These are phyloP conservation scores for Blastocrithidia nonstop DNA, from an alignment of 208 protist species.

Conservation along the genomic window DNA sequence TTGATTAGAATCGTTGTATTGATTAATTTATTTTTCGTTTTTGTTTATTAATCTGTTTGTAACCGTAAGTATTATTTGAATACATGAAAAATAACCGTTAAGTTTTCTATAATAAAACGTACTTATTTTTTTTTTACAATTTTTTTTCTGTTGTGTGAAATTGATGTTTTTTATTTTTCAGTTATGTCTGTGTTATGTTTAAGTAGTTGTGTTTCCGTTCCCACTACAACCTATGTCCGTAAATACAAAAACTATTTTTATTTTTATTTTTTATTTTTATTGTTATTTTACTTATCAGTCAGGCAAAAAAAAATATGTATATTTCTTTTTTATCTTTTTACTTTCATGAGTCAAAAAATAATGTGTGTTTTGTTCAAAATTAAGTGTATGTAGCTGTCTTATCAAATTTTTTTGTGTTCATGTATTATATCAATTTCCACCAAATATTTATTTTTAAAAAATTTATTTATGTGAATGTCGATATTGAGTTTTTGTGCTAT, in stretches of 20 bases:
- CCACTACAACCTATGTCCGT: no score
- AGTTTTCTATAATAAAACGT: neutral
- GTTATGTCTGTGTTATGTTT: no score
- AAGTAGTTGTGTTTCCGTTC: no score
- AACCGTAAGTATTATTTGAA: neutral
- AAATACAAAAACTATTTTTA: no score
- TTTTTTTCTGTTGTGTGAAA: constrained; percentile 5
- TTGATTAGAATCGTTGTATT: neutral
- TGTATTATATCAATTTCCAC: neutral
- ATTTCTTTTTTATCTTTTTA: no score
- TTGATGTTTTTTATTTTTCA: neutral
- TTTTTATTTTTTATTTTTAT: no score
- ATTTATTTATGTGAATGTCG: no score
- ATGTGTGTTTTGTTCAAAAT: neutral
- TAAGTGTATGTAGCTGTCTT: neutral
- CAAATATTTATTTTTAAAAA: neutral
- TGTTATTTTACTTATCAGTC: no score
- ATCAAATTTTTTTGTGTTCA: neutral
- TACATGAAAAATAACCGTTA: neutral
- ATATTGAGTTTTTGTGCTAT: no score
- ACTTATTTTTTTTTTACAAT: neutral
- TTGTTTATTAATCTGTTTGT: neutral
- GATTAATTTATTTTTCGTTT: neutral
- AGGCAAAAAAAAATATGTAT: no score
- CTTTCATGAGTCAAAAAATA: no score